Conservation (phyloP, 1,284 basidiomycete species). For the Pisolithus thermaeus region DNA sequence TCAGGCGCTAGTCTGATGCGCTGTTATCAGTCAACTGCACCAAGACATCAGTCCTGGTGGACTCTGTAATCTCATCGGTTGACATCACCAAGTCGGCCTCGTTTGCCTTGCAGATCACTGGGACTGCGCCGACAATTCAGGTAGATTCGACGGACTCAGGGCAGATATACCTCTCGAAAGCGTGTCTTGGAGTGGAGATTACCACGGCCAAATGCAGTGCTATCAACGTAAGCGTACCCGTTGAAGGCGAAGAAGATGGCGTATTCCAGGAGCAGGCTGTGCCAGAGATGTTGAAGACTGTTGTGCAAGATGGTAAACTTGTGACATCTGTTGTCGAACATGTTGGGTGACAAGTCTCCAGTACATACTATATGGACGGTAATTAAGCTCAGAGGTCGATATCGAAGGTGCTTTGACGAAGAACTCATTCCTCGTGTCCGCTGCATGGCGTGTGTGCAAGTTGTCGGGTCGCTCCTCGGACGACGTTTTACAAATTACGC, state of each 20-base stretch:
- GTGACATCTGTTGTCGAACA: constrained; percentile 90
- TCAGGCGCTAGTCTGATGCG: constrained; percentile 4
- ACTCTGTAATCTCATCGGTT: constrained; percentile 87
- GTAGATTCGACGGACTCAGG: constrained; percentile 95
- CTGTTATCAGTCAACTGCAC: constrained; percentile 71
- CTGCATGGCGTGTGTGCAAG: neutral
- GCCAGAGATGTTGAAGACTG: constrained; percentile 94
- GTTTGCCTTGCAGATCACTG: constrained; percentile 91
- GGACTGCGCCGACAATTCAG: constrained; percentile 86
- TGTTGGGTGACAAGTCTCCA: constrained; percentile 43
- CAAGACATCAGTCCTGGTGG: constrained; percentile 86
- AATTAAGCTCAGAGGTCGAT: neutral
- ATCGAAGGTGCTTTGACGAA: neutral
- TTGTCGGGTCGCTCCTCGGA: neutral
- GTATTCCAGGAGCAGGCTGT: constrained; percentile 88
- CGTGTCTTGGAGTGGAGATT: constrained; percentile 78
- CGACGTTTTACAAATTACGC: no score
- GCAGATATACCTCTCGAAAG: constrained; percentile 89
- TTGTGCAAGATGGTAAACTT: constrained; percentile 78
- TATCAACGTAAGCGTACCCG: constrained; percentile 90
- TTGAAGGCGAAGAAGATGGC: constrained; percentile 85
- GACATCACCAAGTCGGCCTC: constrained; percentile 89
- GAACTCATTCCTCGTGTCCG: neutral
- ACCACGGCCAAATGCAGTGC: constrained; percentile 93
- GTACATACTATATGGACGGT: neutral